Percentiles rank a stretch among this genome's conserved stretches.
Evolutionary conservation across 1,284 basidiomycete genomes (phyloP).

Genomic region (Grifola frondosa): DNA sequence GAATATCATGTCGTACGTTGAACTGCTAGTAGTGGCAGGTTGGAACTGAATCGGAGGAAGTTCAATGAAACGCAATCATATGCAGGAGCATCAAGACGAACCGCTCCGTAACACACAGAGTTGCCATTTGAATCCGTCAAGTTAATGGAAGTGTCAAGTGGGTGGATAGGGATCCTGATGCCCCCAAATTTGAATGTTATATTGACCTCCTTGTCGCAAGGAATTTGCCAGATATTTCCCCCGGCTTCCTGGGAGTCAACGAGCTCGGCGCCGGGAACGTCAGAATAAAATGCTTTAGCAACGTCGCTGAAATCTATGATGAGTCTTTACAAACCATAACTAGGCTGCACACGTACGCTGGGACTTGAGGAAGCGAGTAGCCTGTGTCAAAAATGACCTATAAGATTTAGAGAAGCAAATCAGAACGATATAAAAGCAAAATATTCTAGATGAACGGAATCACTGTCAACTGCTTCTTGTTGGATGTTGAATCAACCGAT

Average conservation of each 20-base stretch:
- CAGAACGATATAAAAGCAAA: no score
- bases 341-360: constrained; percentile 35
- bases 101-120: constrained; percentile 24
- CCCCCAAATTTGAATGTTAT: constrained; percentile 57
- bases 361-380: constrained; percentile 57
- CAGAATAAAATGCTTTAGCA: constrained; percentile 51
- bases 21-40: constrained; percentile 18
- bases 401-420: background rate
- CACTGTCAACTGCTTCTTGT: constrained; percentile 43
- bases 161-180: constrained; percentile 52
- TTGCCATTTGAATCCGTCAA: constrained; percentile 17
- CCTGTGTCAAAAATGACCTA: constrained; percentile 55
- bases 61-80: background rate
- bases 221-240: constrained; percentile 51
- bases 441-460: background rate
- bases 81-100: constrained; percentile 8
- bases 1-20: constrained; percentile 30
- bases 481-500: constrained; percentile 38
- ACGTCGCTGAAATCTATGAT: constrained; percentile 36
- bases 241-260: constrained; percentile 35
- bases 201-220: constrained; percentile 56
- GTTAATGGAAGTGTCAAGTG: constrained; percentile 44
- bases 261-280: constrained; percentile 46
- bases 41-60: constrained; percentile 24
- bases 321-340: background rate